phyloP scores from a whole-genome alignment of 1,139 yeast species.

The Hemisphaericaspora xylanilytica region DNA sequence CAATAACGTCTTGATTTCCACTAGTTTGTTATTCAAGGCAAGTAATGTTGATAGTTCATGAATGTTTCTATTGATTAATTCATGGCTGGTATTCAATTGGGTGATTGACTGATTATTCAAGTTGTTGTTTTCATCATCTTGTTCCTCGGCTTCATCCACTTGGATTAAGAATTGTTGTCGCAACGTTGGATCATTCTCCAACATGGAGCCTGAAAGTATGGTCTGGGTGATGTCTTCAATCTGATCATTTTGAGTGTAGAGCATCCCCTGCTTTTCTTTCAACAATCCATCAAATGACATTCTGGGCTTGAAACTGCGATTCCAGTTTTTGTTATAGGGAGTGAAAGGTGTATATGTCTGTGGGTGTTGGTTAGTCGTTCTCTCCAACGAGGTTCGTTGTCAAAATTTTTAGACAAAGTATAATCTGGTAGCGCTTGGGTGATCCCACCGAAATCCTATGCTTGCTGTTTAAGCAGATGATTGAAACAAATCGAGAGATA shows the following conservation, averaged over 20 bases:
- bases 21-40: conserved; percentile 21
- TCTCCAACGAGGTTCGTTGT: too few species aligned
- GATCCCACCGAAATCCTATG: too few species aligned
- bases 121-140: conserved; percentile 7
- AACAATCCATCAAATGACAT: conserved; percentile 11
- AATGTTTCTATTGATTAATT: conserved; percentile 16
- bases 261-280: conserved; percentile 4
- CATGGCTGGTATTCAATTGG: conserved; percentile 21
- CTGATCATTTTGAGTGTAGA: conserved; percentile 5
- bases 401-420: too few species aligned
- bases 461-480: too few species aligned
- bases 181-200: conserved; percentile 8
- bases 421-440: too few species aligned
- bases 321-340: too few species aligned
- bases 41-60: conserved; percentile 22
- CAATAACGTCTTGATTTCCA: conserved; percentile 20
- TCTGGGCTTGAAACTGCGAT: too few species aligned
- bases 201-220: conserved; percentile 4
- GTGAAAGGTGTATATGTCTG: too few species aligned
- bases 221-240: conserved; percentile 3
- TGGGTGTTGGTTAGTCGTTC: too few species aligned
- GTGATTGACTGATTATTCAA: conserved; percentile 15
- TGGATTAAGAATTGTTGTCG: conserved; percentile 6
- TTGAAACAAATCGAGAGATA: too few species aligned
- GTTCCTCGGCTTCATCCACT: conserved; percentile 1